Percentiles rank a stretch among this genome's conserved stretches.
These are phyloP conservation scores for Grosmannia huntii DNA, from an alignment of 2,329 filamentous ascomycete genomes.

Conservation along the genomic window DNA sequence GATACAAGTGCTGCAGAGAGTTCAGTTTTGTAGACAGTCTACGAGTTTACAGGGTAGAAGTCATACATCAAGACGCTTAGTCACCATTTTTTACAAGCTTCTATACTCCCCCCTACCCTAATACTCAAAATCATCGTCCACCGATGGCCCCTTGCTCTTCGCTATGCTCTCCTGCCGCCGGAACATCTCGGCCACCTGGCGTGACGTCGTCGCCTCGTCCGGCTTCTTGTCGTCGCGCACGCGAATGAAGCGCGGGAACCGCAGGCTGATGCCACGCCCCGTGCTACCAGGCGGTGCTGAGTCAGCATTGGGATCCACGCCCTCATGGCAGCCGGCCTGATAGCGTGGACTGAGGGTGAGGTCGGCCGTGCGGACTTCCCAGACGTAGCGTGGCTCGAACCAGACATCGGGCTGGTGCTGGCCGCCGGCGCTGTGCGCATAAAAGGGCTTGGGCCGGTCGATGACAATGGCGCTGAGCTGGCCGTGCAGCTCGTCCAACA, in stretches of 20 bases:
- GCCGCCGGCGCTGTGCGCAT: conserved; percentile 67
- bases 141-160: conserved; percentile 73
- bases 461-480: conserved; percentile 68
- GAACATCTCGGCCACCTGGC: conserved; percentile 95
- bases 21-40: too few species aligned
- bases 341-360: conserved; percentile 86
- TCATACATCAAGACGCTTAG: too few species aligned
- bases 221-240: conserved; percentile 91
- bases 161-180: conserved; percentile 80
- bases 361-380: conserved; percentile 97
- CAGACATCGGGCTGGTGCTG: conserved; percentile 97
- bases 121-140: conserved; percentile 98
- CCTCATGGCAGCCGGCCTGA: conserved; percentile 75
- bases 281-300: background rate
- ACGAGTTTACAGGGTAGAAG: too few species aligned
- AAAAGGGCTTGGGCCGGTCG: conserved; percentile 87
- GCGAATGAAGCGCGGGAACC: conserved; percentile 90
- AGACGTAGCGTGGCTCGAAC: conserved; percentile 90
- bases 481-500: conserved; percentile 75
- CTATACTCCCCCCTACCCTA: conserved; percentile 22
- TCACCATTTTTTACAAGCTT: too few species aligned
- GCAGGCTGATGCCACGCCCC: conserved; percentile 61
- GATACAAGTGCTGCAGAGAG: too few species aligned
- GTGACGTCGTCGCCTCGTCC: conserved; percentile 71
- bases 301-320: conserved; percentile 45